Base-by-base conservation (phyloP, 2,329 filamentous ascomycete genomes). In the Scytalidium lignicola region DNA sequence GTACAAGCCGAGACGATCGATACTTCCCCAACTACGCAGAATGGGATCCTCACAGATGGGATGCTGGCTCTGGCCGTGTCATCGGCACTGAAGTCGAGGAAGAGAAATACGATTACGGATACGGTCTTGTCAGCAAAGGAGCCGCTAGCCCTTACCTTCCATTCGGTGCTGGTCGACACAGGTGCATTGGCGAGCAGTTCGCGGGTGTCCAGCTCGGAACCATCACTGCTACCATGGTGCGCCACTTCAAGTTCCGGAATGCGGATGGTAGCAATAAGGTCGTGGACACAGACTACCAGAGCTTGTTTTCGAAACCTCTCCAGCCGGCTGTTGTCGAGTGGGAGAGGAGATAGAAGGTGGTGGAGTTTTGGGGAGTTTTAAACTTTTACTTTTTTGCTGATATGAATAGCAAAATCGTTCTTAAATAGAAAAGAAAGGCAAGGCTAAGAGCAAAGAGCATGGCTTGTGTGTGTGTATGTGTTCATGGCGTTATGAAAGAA, bases 111-210 rank as follows among this genome's bases (percentile, higher is more conserved):
- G 92, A 96, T 67, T 96, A 96, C 66, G 92, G 92, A 28, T 96
- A 95, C 68, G 92, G 92, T 53, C 75, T 95, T 45, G 87, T 96
- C 58, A 91, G 83, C 76, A 96, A 96, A 76, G 92, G 92, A 49
- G 85, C 89, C 13, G 82, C 82, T 51, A 95, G 88, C 46, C 91
- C 92, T 0, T 97, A 96, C 67, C 80, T 97, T 43, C 92, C 92
- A 2, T 97, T 97, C 65, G 92, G 92, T 51, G 92, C 91, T 23
- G 92, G 92, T 40, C 79, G 92, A 58, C 92, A 97, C 71, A 79
- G 92, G 57, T 97, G 92, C 71, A 96, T 97, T 64, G 92, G 92
- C 57, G 92, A 97, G 76, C 90, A 96, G 64, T 97, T 96, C 67
- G 92, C 92, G 58, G 95, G 95, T 66, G 78, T 95, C 50, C 92